Evolutionary conservation across 1,139 yeast species (phyloP).

Genomic region (Taphrina deformans): DNA sequence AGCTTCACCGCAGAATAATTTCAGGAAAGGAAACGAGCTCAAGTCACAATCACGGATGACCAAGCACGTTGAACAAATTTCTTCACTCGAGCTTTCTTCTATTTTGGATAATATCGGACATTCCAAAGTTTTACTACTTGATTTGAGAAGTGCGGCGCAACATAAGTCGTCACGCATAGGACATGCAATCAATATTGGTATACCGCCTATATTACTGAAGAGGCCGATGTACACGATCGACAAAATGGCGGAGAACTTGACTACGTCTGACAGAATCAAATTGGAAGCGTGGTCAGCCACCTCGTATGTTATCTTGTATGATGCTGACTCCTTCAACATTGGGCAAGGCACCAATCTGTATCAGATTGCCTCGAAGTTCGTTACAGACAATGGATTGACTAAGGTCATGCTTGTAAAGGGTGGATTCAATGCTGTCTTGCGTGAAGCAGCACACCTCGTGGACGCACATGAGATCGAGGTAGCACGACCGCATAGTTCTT

Average conservation of each 20-base stretch:
- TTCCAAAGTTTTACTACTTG: slow-evolving; percentile 47
- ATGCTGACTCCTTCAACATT: slow-evolving; percentile 41
- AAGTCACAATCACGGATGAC: not conserved
- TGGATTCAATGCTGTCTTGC: slow-evolving; percentile 38
- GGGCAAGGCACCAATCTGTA: slow-evolving; percentile 32
- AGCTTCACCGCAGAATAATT: not conserved
- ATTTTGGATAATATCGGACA: not conserved
- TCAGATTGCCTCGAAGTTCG: slow-evolving; percentile 39
- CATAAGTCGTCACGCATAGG: slow-evolving; percentile 55
- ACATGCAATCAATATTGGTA: slow-evolving; percentile 66
- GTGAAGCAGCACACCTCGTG: slow-evolving; percentile 1
- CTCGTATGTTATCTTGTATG: slow-evolving; percentile 56
- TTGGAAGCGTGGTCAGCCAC: slow-evolving; percentile 42
- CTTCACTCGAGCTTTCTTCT: not conserved
- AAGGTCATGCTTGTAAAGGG: slow-evolving; percentile 44
- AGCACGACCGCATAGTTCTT: not conserved
- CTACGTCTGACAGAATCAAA: not conserved
- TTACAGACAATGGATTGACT: slow-evolving; percentile 43
- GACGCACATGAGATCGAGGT: not conserved
- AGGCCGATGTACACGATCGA: slow-evolving; percentile 57
- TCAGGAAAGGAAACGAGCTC: not conserved
- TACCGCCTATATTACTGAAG: slow-evolving; percentile 75
- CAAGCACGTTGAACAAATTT: not conserved
- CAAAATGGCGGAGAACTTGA: slow-evolving; percentile 26
- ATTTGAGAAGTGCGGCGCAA: slow-evolving; percentile 70